Evolutionary conservation across 1,284 basidiomycete genomes (phyloP).

Genomic region (Fistulina hepatica): DNA sequence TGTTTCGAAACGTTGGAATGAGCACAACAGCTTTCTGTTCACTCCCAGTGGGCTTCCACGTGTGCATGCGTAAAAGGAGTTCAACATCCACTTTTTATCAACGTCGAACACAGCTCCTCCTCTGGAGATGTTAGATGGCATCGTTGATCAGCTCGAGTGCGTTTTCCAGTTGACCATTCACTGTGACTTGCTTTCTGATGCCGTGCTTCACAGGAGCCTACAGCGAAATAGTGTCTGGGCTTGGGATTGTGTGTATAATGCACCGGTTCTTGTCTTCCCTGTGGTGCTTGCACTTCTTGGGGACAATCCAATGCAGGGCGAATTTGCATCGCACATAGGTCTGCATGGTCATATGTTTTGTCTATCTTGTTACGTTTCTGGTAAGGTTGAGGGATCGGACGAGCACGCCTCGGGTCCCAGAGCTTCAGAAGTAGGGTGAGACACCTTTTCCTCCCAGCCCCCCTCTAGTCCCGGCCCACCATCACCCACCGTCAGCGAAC

Average conservation of each 20-base stretch:
- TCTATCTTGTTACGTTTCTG: slow-evolving; percentile 16
- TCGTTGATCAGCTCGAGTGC: slow-evolving; percentile 19
- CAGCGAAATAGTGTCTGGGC: slow-evolving; percentile 21
- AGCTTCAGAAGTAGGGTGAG: background rate
- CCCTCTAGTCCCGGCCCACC: background rate
- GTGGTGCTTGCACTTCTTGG: slow-evolving; percentile 23
- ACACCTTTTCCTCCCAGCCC: background rate
- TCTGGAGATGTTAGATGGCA: slow-evolving; percentile 29
- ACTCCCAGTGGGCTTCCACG: slow-evolving; percentile 22
- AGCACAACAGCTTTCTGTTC: slow-evolving; percentile 30
- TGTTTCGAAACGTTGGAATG: slow-evolving; percentile 34
- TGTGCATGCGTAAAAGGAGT: slow-evolving; percentile 15
- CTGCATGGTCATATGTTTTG: slow-evolving; percentile 24
- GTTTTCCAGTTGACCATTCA: slow-evolving; percentile 1
- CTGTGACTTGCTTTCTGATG: background rate
- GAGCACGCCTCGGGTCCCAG: no score
- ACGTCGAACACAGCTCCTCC: slow-evolving; percentile 29
- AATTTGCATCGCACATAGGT: slow-evolving; percentile 26
- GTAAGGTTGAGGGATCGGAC: no score
- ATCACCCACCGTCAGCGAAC: background rate
- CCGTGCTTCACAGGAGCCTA: slow-evolving; percentile 9
- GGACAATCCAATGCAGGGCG: slow-evolving; percentile 31
- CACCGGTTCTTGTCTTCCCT: slow-evolving; percentile 21
- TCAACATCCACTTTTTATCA: slow-evolving; percentile 25
- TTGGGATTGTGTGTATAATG: slow-evolving; percentile 19